Evolutionary conservation across 1,139 yeast species (phyloP).

Genomic region (Candida tropicalis): DNA sequence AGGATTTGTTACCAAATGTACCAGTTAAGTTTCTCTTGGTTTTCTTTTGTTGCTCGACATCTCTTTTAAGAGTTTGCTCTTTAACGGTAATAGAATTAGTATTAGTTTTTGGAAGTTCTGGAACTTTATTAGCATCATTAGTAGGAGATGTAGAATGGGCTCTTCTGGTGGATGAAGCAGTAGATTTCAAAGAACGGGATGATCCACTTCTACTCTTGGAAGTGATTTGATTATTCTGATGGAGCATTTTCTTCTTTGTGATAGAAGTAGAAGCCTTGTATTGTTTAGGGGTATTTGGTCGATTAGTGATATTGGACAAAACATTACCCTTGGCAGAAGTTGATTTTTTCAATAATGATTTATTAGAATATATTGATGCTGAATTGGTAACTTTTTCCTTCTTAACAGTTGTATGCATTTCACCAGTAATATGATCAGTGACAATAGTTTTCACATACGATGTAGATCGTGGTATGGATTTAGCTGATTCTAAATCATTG

Average conservation of each 20-base stretch:
- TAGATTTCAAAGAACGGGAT: slow-evolving; percentile 6
- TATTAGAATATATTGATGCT: slow-evolving; percentile 24
- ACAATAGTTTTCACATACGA: slow-evolving; percentile 50
- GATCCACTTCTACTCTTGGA: slow-evolving; percentile 11
- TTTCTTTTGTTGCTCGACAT: slow-evolving; percentile 9
- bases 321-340: slow-evolving; percentile 18
- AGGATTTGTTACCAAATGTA: slow-evolving; percentile 26
- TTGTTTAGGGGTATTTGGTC: slow-evolving; percentile 21
- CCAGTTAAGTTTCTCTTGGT: slow-evolving; percentile 17
- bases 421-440: slow-evolving; percentile 32
- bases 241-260: slow-evolving; percentile 36
- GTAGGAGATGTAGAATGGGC: neutral
- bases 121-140: neutral
- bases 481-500: slow-evolving; percentile 21
- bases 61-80: neutral
- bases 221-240: slow-evolving; percentile 27
- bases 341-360: slow-evolving; percentile 15
- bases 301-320: slow-evolving; percentile 36
- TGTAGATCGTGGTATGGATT: slow-evolving; percentile 45
- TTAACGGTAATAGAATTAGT: neutral
- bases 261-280: slow-evolving; percentile 46
- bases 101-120: neutral
- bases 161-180: slow-evolving; percentile 9
- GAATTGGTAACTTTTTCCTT: slow-evolving; percentile 23
- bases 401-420: slow-evolving; percentile 24